Conservation (phyloP, 176 grass and related monocot genomes). For the Eleusine indica region DNA sequence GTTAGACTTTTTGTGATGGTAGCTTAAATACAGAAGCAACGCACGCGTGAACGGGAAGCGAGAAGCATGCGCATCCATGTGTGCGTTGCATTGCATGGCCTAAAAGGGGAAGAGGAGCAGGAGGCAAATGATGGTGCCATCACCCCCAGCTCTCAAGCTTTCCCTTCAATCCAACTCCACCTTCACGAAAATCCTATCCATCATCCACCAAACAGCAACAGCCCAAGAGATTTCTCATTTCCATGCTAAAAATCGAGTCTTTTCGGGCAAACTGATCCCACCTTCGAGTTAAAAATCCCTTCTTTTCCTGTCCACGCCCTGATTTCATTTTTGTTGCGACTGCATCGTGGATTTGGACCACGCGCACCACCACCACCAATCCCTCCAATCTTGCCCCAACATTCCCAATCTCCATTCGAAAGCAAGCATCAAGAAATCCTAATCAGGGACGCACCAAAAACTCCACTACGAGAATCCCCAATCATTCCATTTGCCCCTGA, state of each 20-base stretch:
- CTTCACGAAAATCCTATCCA: constrained; percentile 43
- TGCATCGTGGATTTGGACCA: constrained; percentile 47
- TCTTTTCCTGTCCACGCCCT: neutral
- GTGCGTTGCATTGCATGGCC: constrained; percentile 31
- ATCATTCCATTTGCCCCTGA: constrained; percentile 44
- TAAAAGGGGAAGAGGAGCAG: neutral
- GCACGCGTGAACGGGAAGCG: constrained; percentile 50
- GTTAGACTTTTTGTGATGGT: neutral
- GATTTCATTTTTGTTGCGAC: neutral
- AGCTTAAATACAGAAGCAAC: constrained; percentile 25
- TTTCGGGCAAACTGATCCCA: constrained; percentile 39
- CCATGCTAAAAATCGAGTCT: constrained; percentile 29
- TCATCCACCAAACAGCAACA: constrained; percentile 32
- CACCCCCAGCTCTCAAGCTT: constrained; percentile 44
- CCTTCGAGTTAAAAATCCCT: neutral
- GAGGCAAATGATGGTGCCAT: constrained; percentile 38
- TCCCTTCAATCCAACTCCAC: constrained; percentile 96
- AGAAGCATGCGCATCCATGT: constrained; percentile 37
- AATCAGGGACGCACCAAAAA: constrained; percentile 45
- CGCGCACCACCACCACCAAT: constrained; percentile 36
- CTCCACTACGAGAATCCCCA: constrained; percentile 41
- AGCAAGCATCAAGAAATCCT: constrained; percentile 20
- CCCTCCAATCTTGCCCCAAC: constrained; percentile 6
- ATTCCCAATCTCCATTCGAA: constrained; percentile 32
- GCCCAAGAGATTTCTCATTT: constrained; percentile 26